phyloP scores from a whole-genome alignment of 2,329 filamentous ascomycete species.

The Colletotrichum sp. region DNA sequence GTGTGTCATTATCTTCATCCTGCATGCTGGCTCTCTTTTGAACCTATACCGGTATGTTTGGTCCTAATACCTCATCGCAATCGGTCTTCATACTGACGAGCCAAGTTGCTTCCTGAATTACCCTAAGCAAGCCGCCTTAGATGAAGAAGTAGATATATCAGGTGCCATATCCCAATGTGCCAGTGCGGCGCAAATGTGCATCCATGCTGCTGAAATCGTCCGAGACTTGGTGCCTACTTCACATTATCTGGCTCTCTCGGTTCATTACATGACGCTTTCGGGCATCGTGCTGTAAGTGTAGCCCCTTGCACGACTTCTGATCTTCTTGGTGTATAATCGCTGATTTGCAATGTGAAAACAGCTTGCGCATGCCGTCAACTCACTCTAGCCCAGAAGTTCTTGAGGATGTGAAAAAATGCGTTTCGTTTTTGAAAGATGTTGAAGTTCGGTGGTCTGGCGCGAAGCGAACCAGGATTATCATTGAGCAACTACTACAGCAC shows the following conservation, averaged over 20 bases:
- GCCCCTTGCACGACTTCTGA: accelerated
- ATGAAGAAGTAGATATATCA: background rate
- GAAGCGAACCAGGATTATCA: conserved; percentile 24
- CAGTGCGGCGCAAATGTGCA: background rate
- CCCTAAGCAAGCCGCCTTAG: background rate
- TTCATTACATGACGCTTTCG: background rate
- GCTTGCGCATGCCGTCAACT: background rate
- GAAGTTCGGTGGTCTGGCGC: conserved; percentile 29
- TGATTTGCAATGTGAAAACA: background rate
- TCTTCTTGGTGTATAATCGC: background rate
- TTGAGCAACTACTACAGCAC: conserved; percentile 24
- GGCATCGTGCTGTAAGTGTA: background rate
- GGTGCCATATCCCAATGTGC: background rate
- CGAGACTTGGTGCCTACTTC: background rate
- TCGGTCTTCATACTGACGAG: background rate
- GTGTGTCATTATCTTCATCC: background rate
- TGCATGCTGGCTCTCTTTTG: background rate
- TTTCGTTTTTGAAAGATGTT: conserved; percentile 24
- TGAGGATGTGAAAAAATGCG: background rate
- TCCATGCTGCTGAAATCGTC: background rate
- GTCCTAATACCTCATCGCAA: background rate
- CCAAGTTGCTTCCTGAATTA: background rate
- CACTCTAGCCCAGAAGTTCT: background rate
- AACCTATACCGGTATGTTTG: background rate
- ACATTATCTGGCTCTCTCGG: background rate